Evolutionary conservation across 768 basidiomycete species (phyloP).

Genomic region (Pleurotus salmoneostramineus): DNA sequence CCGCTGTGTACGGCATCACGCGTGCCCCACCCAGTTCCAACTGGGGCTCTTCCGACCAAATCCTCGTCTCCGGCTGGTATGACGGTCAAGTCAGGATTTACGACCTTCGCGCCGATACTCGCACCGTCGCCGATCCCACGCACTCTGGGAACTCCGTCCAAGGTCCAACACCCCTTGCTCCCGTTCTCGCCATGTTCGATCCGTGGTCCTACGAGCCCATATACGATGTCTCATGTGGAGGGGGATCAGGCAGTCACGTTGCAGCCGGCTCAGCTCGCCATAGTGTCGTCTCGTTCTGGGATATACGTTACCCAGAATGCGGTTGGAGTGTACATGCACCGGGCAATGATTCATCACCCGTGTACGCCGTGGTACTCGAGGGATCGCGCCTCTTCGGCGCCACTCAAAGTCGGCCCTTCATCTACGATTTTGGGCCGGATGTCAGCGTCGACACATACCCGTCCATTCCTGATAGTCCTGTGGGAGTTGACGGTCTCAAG

Average conservation of each 20-base stretch:
- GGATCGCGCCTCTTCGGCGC: conserved; percentile 77
- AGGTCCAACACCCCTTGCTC: conserved; percentile 33
- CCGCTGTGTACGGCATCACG: conserved; percentile 74
- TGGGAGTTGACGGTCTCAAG: conserved; percentile 27
- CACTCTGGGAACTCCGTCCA: conserved; percentile 22
- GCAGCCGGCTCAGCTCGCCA: conserved; percentile 78
- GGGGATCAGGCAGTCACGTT: conserved; percentile 60
- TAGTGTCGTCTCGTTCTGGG: conserved; percentile 79
- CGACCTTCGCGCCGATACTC: conserved; percentile 52
- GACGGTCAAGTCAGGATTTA: conserved; percentile 72
- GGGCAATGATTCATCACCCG: conserved; percentile 74
- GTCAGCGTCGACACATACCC: conserved; percentile 55
- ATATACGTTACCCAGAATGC: conserved; percentile 53
- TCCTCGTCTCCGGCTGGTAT: conserved; percentile 80
- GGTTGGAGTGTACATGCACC: conserved; percentile 84
- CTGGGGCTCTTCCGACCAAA: conserved; percentile 67
- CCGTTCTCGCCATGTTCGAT: conserved; percentile 59
- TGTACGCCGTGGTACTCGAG: conserved; percentile 72
- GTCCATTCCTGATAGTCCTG: conserved; percentile 12
- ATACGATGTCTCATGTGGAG: conserved; percentile 73
- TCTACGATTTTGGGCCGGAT: conserved; percentile 75
- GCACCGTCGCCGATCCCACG: conserved; percentile 15
- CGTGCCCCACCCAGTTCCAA: conserved; percentile 57
- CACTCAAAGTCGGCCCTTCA: conserved; percentile 73
- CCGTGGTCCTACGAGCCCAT: conserved; percentile 71